Conservation (phyloP, 2,329 filamentous ascomycete species). For the Diaporthe aspalathi region DNA sequence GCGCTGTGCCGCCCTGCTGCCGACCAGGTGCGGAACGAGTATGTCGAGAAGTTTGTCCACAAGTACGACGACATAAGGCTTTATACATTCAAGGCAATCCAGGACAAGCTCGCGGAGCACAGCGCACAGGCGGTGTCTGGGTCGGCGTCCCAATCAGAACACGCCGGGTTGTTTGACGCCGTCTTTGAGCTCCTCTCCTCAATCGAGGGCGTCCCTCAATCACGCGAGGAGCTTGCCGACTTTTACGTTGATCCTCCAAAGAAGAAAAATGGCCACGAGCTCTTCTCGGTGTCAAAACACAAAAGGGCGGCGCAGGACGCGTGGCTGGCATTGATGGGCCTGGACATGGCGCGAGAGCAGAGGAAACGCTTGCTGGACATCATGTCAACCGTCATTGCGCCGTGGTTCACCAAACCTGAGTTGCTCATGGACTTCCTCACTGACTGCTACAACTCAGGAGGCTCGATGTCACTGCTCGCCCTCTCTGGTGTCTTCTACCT, state of each 20-base stretch:
- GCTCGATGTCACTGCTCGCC: constrained; percentile 86
- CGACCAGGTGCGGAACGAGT: constrained; percentile 75
- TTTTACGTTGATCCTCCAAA: constrained; percentile 73
- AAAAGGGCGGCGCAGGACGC: constrained; percentile 86
- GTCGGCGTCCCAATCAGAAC: constrained; percentile 1
- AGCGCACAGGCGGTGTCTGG: constrained; percentile 40
- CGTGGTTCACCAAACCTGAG: constrained; percentile 90
- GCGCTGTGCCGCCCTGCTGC: constrained; percentile 69
- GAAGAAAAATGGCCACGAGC: constrained; percentile 73
- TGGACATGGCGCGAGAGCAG: constrained; percentile 75
- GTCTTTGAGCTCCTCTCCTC: constrained; percentile 72
- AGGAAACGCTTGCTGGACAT: constrained; percentile 82
- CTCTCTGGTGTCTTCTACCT: constrained; percentile 95
- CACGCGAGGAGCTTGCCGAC: constrained; percentile 72
- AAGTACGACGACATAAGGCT: constrained; percentile 87
- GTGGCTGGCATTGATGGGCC: constrained; percentile 82
- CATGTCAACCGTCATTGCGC: constrained; percentile 82
- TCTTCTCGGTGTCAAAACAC: constrained; percentile 75
- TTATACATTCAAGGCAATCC: constrained; percentile 79
- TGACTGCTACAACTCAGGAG: constrained; percentile 90
- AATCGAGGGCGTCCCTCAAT: constrained; percentile 77
- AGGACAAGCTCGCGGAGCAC: constrained; percentile 44
- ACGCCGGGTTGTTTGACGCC: constrained; percentile 57
- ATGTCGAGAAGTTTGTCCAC: constrained; percentile 81
- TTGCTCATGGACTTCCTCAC: constrained; percentile 95